Conservation (phyloP, 2,329 filamentous ascomycete species). For the Coniochaeta pulveracea region DNA sequence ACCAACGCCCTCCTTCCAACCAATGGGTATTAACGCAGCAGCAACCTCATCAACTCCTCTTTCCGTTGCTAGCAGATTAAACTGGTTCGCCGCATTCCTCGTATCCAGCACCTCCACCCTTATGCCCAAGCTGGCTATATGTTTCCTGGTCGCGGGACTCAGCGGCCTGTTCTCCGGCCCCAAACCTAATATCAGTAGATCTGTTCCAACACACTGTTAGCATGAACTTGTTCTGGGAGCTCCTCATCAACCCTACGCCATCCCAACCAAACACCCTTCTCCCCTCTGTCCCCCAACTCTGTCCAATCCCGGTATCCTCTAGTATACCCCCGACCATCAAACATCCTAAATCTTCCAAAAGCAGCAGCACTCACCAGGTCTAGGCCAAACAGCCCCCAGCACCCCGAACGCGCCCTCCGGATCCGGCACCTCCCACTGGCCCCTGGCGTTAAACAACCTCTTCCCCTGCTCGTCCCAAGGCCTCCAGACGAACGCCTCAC, state of each 20-base stretch:
- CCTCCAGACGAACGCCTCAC: constrained; percentile 80
- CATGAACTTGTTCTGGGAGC: no score
- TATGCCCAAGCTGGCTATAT: constrained; percentile 70
- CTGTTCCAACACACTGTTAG: constrained; percentile 27
- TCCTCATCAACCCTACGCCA: no score
- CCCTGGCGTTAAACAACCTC: constrained; percentile 58
- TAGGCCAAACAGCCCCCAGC: constrained; percentile 71
- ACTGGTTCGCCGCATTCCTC: constrained; percentile 85
- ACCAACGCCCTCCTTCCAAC: constrained; percentile 69
- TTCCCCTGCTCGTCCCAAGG: constrained; percentile 53
- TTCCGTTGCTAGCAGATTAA: constrained; percentile 92
- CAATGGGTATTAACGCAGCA: constrained; percentile 76
- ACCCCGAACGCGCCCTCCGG: constrained; percentile 60
- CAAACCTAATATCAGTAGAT: constrained; percentile 81
- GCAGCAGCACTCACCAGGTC: constrained; percentile 55
- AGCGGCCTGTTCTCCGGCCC: constrained; percentile 67
- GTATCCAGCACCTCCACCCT: constrained; percentile 85
- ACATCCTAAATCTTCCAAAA: no score
- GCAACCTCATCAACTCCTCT: constrained; percentile 76
- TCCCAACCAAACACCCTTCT: no score
- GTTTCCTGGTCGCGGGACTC: constrained; percentile 59
- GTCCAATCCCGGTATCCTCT: background rate
- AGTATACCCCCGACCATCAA: constrained; percentile 1
- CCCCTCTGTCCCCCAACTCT: background rate
- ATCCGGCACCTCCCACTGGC: constrained; percentile 52